A percentile compares a stretch with the other conserved stretches of the same genome.
Conservation (phyloP, 2,329 filamentous ascomycete species). For the Xylariaceae sp. region DNA sequence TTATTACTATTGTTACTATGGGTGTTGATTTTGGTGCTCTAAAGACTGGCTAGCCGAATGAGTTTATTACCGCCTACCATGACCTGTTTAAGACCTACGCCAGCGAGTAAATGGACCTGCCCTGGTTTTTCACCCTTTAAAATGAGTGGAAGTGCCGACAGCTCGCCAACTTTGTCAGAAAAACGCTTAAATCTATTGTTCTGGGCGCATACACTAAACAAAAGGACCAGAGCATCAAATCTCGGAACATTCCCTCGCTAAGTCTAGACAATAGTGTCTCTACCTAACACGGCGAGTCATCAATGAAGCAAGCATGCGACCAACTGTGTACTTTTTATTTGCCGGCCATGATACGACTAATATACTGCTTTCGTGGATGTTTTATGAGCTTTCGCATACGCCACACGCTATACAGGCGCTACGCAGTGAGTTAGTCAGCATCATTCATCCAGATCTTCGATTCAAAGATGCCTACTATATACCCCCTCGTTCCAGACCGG, state of each 20-base stretch:
- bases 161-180: conserved; percentile 7
- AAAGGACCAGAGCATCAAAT: background rate
- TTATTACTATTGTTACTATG: conserved; percentile 24
- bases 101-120: conserved; percentile 10
- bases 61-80: conserved; percentile 13
- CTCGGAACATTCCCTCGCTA: conserved; percentile 12
- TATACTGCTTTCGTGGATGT: conserved; percentile 9
- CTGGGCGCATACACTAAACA: conserved; percentile 4
- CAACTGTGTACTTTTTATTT: conserved; percentile 25
- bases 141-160: conserved; percentile 6
- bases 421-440: background rate
- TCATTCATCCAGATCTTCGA: background rate
- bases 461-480: too few species aligned
- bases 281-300: background rate
- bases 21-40: conserved; percentile 23
- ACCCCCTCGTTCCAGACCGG: too few species aligned
- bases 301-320: conserved; percentile 23
- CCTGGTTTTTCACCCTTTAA: conserved; percentile 13
- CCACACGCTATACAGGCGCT: conserved; percentile 5
- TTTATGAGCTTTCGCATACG: conserved; percentile 22
- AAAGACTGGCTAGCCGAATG: background rate
- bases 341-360: conserved; percentile 25
- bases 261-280: conserved; percentile 8
- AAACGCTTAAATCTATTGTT: conserved; percentile 1
- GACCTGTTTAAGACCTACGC: conserved; percentile 15